Conservation (phyloP, 2,329 filamentous ascomycete genomes). For the Domatiomyces catenatus region DNA sequence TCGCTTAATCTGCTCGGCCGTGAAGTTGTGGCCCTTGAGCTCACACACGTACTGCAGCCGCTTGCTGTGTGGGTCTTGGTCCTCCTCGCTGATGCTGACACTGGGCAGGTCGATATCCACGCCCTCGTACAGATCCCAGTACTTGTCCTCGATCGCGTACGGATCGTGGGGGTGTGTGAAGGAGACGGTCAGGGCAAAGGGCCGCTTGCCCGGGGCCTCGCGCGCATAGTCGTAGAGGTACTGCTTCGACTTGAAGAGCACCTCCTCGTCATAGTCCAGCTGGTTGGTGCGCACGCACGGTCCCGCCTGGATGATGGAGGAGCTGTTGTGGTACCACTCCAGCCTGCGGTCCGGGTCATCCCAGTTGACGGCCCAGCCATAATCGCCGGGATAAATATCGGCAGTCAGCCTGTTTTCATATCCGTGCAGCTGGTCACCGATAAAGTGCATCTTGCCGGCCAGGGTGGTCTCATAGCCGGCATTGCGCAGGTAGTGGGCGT, state of each 20-base stretch:
- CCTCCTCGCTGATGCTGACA: slow-evolving; percentile 54
- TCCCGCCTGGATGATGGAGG: slow-evolving; percentile 79
- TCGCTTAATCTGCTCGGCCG: slow-evolving; percentile 69
- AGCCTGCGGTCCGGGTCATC: slow-evolving; percentile 63
- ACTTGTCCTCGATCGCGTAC: slow-evolving; percentile 85
- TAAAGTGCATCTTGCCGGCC: slow-evolving; percentile 95
- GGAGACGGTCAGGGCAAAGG: slow-evolving; percentile 81
- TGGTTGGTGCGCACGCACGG: slow-evolving; percentile 84
- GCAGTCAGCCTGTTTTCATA: slow-evolving; percentile 87
- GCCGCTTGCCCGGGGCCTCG: slow-evolving; percentile 52
- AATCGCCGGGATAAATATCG: slow-evolving; percentile 88
- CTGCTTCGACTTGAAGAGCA: slow-evolving; percentile 80
- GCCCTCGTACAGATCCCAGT: slow-evolving; percentile 81
- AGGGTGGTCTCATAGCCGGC: slow-evolving; percentile 80
- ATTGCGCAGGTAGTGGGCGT: slow-evolving; percentile 75
- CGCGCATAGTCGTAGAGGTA: slow-evolving; percentile 84
- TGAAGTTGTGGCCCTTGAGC: slow-evolving; percentile 68
- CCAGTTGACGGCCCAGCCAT: slow-evolving; percentile 93
- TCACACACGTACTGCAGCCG: slow-evolving; percentile 76
- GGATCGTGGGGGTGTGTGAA: slow-evolving; percentile 91
- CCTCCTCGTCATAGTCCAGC: slow-evolving; percentile 89
- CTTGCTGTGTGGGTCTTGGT: slow-evolving; percentile 75
- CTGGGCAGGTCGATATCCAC: slow-evolving; percentile 76
- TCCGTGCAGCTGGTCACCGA: slow-evolving; percentile 84
- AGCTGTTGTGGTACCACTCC: slow-evolving; percentile 95